phyloP scores from a whole-genome alignment of 2,329 filamentous ascomycete species.

The Myotisia sp. region DNA sequence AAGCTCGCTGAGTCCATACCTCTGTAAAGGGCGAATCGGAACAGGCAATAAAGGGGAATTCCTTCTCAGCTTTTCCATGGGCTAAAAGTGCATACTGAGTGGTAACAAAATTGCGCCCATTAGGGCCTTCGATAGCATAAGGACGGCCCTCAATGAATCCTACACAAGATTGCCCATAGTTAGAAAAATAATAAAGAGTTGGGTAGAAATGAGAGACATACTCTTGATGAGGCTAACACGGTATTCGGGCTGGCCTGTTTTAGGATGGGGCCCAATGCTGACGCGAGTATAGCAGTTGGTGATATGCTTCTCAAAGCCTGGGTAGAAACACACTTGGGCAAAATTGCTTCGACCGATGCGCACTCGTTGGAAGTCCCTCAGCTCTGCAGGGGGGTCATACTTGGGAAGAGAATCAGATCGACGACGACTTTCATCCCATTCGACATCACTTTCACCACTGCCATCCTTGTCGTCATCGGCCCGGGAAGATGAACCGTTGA shows the following conservation, averaged over 20 bases:
- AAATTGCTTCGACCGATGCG: conserved; percentile 77
- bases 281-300: conserved; percentile 75
- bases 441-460: conserved; percentile 64
- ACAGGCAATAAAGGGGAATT: conserved; percentile 81
- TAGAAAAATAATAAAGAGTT: conserved; percentile 4
- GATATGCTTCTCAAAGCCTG: conserved; percentile 70
- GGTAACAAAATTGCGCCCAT: conserved; percentile 64
- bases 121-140: conserved; percentile 63
- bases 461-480: conserved; percentile 46
- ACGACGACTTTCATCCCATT: conserved; percentile 50
- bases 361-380: conserved; percentile 72
- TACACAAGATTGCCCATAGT: conserved; percentile 23
- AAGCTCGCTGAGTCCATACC: conserved; percentile 33
- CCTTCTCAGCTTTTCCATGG: conserved; percentile 67
- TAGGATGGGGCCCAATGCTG: conserved; percentile 61
- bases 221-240: conserved; percentile 80
- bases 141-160: conserved; percentile 65
- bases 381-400: conserved; percentile 54
- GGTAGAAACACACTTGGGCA: conserved; percentile 82
- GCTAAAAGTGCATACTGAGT: conserved; percentile 72
- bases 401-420: conserved; percentile 40
- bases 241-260: conserved; percentile 62
- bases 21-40: conserved; percentile 79
- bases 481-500: conserved; percentile 49
- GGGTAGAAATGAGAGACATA: conserved; percentile 28